A percentile compares a stretch with the other conserved stretches of the same genome.
Evolutionary conservation across 108 stramenopile species (phyloP).

Genomic region (Skeletonema tropicum): DNA sequence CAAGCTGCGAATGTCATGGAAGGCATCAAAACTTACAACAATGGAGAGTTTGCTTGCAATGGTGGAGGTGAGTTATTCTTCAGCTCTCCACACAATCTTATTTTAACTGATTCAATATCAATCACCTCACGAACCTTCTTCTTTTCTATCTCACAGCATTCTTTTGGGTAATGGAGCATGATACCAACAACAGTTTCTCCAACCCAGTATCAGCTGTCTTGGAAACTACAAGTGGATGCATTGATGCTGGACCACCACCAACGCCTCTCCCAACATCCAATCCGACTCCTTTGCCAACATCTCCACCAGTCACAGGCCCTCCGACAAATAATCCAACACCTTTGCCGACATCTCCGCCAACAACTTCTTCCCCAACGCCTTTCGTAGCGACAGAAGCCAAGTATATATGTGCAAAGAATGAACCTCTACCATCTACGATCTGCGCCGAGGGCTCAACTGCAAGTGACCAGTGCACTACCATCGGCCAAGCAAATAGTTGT

Average conservation of each 20-base stretch:
- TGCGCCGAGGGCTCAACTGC: background rate
- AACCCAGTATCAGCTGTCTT: constrained; percentile 5
- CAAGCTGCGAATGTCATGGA: constrained; percentile 54
- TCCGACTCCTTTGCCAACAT: background rate
- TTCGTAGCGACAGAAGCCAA: background rate
- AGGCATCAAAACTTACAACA: constrained; percentile 28
- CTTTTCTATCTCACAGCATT: background rate
- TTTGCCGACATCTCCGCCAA: background rate
- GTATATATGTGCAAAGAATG: background rate
- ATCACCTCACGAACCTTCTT: background rate
- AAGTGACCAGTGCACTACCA: background rate
- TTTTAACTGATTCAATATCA: background rate
- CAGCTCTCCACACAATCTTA: background rate
- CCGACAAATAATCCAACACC: background rate
- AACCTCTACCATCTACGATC: background rate
- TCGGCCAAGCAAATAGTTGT: background rate
- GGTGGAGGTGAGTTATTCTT: constrained; percentile 43
- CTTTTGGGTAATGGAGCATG: constrained; percentile 8
- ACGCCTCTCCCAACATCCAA: background rate
- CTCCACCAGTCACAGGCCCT: background rate
- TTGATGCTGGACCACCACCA: background rate
- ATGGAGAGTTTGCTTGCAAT: constrained; percentile 43
- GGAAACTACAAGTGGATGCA: constrained; percentile 3
- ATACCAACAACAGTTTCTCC: background rate
- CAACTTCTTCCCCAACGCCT: background rate